Evolutionary conservation across 352 stramenopile genomes (phyloP).

Genomic region (Thraustotheca clavata): DNA sequence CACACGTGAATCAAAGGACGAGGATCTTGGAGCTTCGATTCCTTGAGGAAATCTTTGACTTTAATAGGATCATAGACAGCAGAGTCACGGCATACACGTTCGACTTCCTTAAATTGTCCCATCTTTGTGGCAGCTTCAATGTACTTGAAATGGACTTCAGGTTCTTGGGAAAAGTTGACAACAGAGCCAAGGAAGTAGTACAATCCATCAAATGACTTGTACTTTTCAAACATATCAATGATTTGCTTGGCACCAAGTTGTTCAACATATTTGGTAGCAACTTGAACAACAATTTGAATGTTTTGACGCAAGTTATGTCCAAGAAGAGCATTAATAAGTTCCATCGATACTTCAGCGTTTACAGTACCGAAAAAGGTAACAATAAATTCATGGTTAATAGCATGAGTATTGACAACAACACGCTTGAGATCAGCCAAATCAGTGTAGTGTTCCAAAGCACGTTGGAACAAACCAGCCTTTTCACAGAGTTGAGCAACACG

Average conservation of each 20-base stretch:
- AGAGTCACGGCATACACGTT: constrained; percentile 99
- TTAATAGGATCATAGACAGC: constrained; percentile 98
- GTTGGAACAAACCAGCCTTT: constrained; percentile 97
- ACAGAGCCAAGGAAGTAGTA: constrained; percentile 99
- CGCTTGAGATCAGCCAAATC: constrained; percentile 97
- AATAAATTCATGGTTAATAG: constrained; percentile 96
- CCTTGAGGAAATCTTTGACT: constrained; percentile 99
- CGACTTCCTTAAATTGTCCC: constrained; percentile 99
- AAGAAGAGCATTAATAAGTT: constrained; percentile 98
- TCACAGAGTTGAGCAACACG: constrained; percentile 98
- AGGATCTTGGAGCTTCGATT: constrained; percentile 98
- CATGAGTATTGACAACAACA: constrained; percentile 87
- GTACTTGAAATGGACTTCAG: constrained; percentile 99
- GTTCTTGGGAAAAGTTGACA: constrained; percentile 97
- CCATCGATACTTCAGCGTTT: constrained; percentile 95
- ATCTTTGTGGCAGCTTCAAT: constrained; percentile 99
- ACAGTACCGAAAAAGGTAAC: constrained; percentile 99
- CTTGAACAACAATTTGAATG: constrained; percentile 98
- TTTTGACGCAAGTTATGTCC: constrained; percentile 96
- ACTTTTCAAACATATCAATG: constrained; percentile 99
- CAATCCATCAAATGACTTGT: constrained; percentile 96
- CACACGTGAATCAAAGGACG: constrained; percentile 99
- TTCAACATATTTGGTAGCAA: constrained; percentile 92
- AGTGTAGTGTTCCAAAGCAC: constrained; percentile 98
- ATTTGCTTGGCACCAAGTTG: constrained; percentile 91